A percentile compares a stretch with the other conserved stretches of the same genome.
These are phyloP conservation scores for Cyberlindnera nakhonratchasimensis DNA, from an alignment of 805 yeast species.

Conservation along the genomic window DNA sequence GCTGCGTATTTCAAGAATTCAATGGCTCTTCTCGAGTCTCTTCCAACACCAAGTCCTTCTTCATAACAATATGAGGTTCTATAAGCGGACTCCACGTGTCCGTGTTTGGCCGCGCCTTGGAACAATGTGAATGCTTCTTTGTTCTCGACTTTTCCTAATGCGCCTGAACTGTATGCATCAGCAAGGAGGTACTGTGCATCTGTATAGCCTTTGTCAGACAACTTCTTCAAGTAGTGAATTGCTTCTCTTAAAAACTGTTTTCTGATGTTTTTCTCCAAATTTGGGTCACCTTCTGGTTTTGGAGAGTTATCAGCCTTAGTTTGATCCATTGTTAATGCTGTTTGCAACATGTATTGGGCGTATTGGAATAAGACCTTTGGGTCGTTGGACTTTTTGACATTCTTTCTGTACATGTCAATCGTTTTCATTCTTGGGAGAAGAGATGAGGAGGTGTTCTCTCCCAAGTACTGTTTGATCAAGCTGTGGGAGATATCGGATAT, in stretches of 20 bases:
- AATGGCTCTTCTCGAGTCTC: constrained; percentile 82
- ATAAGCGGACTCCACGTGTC: constrained; percentile 88
- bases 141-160: constrained; percentile 74
- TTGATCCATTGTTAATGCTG: constrained; percentile 61
- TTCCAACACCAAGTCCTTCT: constrained; percentile 88
- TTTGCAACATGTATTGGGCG: constrained; percentile 86
- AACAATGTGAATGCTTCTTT: constrained; percentile 74
- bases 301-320: constrained; percentile 13
- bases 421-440: constrained; percentile 78
- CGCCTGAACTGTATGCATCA: constrained; percentile 86
- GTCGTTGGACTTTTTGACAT: constrained; percentile 80
- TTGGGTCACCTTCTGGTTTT: constrained; percentile 4
- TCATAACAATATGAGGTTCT: constrained; percentile 89
- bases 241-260: constrained; percentile 75
- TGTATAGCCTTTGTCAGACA: constrained; percentile 74
- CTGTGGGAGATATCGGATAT: constrained; percentile 52
- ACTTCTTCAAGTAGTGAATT: constrained; percentile 57
- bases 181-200: constrained; percentile 92
- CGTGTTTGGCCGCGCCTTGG: constrained; percentile 89
- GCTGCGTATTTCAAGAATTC: constrained; percentile 87
- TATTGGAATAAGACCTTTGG: constrained; percentile 85
- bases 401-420: constrained; percentile 79
- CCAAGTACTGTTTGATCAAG: constrained; percentile 49
- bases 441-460: constrained; percentile 41
- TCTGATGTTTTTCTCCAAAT: constrained; percentile 40